Evolutionary conservation across 192 early-diverging fungal species (phyloP), one percentile per base, ranked within the genome.

Genomic region (Backusella liffmaniae): DNA sequence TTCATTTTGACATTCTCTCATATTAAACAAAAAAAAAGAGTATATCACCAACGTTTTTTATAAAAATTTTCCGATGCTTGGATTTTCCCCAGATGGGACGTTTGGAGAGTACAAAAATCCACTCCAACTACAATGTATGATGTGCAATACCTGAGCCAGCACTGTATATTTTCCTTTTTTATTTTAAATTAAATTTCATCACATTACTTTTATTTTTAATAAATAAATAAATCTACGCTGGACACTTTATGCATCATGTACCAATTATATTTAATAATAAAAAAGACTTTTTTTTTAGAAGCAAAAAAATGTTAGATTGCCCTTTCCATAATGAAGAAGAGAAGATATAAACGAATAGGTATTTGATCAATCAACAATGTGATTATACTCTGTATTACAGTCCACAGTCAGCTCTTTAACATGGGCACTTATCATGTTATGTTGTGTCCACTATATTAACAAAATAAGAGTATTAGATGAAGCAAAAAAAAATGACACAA

Each of bases 331-430:
- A n/a, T 16, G 16, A 44, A 16, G 3, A 44, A n/a, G 42, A 44
- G 42, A 44, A 18, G 18, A 16, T 5, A 49, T 49, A 49, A 21
- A 21, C 6, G 46, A 49, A 49, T 1, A 49, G 18, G 46, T 49
- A 49, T n/a, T 49, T 49, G 46, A 49, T 49, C 23, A 62, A 62
- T 62, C 23, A 26, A 62, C 26, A 29, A 62, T 71, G 18, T 34
- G 37, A 42, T 76, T 76, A 34, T 76, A 71, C 13, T 29, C 30
- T 30, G 75, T 49, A 71, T 76, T 30, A 44, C 77, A 79, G 23
- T 79, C 77, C 3, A 79, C 30, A 15, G 37, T 53, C 68, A 79
- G 30, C 3, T 79, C 30, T 51, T 66, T 70, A 5, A 79, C 49
- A 65, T 79, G 68, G 6, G 73, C 73, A 70, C 23, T 46, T 44